Percentiles rank a stretch among this genome's conserved stretches.
These are phyloP conservation scores for Talaromyces sp. DNA, from an alignment of 2,329 filamentous ascomycete species.

Conservation along the genomic window DNA sequence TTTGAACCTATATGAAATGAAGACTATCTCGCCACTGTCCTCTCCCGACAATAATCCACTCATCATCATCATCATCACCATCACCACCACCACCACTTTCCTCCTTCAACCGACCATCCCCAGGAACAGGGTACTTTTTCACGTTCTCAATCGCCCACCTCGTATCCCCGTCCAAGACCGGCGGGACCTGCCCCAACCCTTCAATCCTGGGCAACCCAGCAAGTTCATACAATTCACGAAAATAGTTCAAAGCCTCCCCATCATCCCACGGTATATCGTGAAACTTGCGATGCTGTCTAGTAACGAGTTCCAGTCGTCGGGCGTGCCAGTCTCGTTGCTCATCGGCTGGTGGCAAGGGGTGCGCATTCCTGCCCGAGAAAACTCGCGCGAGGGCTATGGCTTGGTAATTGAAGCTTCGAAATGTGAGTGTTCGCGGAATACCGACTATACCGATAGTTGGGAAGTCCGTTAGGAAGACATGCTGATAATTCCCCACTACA, in stretches of 20 bases:
- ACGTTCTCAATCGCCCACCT: conserved; percentile 23
- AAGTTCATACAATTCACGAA: conserved; percentile 17
- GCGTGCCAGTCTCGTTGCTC: conserved; percentile 53
- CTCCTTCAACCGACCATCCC: not conserved
- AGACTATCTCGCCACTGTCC: conserved; percentile 15
- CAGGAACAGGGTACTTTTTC: conserved; percentile 17
- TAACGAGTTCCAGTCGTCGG: conserved; percentile 31
- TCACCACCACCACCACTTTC: not conserved
- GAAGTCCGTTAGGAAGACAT: conserved; percentile 50
- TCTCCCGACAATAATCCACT: conserved; percentile 10
- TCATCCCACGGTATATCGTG: conserved; percentile 21
- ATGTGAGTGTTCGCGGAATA: conserved; percentile 43
- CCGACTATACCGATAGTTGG: conserved; percentile 50
- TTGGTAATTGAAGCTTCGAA: conserved; percentile 63
- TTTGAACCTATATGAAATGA: conserved; percentile 17
- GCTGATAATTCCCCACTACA: conserved; percentile 46
- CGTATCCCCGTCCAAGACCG: conserved; percentile 18
- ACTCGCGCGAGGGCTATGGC: conserved; percentile 55
- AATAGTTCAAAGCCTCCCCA: conserved; percentile 19
- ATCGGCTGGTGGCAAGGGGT: conserved; percentile 40
- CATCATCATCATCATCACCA: conserved; percentile 6
- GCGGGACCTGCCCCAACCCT: conserved; percentile 18
- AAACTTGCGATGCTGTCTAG: conserved; percentile 16
- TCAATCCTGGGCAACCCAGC: conserved; percentile 20
- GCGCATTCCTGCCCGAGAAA: conserved; percentile 47